A percentile compares a stretch with the other conserved stretches of the same genome.
These are phyloP conservation scores for Yamadazyma diddensiae DNA, from an alignment of 1,139 yeast species.

Conservation along the genomic window DNA sequence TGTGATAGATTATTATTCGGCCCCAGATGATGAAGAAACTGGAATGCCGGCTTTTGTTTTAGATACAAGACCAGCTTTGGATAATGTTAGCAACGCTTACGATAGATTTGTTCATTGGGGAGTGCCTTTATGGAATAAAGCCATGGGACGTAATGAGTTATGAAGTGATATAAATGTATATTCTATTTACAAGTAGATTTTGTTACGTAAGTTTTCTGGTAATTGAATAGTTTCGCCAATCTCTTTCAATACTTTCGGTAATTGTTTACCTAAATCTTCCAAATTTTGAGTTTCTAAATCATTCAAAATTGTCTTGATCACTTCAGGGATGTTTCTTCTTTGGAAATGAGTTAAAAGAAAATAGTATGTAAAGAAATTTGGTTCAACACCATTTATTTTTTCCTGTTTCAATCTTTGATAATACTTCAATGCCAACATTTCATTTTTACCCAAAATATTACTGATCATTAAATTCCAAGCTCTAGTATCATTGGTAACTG, in stretches of 20 bases:
- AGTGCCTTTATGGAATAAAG: slow-evolving; percentile 39
- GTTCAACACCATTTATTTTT: slow-evolving; percentile 22
- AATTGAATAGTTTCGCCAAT: slow-evolving; percentile 2
- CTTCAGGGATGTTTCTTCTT: slow-evolving; percentile 27
- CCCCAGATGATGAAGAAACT: slow-evolving; percentile 85
- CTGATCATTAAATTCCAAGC: slow-evolving; percentile 62
- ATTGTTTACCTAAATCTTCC: slow-evolving; percentile 34
- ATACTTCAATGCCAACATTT: slow-evolving; percentile 39
- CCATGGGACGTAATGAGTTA: slow-evolving; percentile 34
- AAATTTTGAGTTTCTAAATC: slow-evolving; percentile 28
- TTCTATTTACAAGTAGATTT: slow-evolving; percentile 4
- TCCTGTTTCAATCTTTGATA: slow-evolving; percentile 28
- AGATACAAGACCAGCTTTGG: slow-evolving; percentile 95
- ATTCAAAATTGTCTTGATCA: slow-evolving; percentile 35
- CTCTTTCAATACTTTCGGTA: slow-evolving; percentile 29
- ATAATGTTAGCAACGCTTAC: slow-evolving; percentile 54
- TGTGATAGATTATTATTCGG: slow-evolving; percentile 90
- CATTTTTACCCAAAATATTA: slow-evolving; percentile 39
- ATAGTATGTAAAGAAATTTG: slow-evolving; percentile 59
- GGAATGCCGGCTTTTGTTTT: slow-evolving; percentile 89
- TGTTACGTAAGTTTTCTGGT: slow-evolving; percentile 6
- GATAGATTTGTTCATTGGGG: slow-evolving; percentile 63
- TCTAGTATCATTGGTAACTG: slow-evolving; percentile 33
- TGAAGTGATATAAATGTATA: neutral
- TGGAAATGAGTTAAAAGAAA: slow-evolving; percentile 48